Conservation (phyloP, 2,329 filamentous ascomycete genomes). For the Salinomyces thailandicus region DNA sequence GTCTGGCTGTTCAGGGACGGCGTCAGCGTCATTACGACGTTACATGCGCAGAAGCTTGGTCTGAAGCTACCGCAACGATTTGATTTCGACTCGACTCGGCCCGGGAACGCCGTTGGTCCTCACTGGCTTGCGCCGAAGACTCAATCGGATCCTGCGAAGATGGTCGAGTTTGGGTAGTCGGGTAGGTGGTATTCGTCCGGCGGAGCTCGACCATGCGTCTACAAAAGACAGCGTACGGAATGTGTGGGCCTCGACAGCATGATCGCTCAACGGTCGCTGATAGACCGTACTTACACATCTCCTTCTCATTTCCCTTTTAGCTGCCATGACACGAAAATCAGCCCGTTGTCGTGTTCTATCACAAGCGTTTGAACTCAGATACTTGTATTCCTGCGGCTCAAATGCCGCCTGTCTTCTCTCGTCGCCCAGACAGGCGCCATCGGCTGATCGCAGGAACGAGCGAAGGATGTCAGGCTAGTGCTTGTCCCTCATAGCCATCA, state of each 20-base stretch:
- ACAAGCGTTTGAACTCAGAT: background rate
- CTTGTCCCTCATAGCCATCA: background rate
- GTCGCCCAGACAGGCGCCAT: background rate
- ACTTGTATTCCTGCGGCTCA: background rate
- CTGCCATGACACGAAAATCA: background rate
- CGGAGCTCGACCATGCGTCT: background rate
- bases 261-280: background rate
- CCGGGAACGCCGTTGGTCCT: background rate
- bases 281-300: background rate
- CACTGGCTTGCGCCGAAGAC: background rate
- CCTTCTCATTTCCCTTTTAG: background rate
- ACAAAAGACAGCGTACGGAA: background rate
- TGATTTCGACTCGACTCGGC: constrained; percentile 13
- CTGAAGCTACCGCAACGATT: constrained; percentile 16
- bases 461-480: background rate
- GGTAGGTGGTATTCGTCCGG: no score
- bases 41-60: constrained; percentile 11
- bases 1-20: constrained; percentile 26
- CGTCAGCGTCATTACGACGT: constrained; percentile 9
- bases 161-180: background rate
- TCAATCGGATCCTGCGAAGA: background rate
- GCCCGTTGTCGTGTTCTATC: background rate
- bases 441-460: background rate
- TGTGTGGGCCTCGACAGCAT: background rate
- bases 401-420: background rate